Evolutionary conservation across 129 eudicot species (phyloP).

Genomic region (Arctium minus): DNA sequence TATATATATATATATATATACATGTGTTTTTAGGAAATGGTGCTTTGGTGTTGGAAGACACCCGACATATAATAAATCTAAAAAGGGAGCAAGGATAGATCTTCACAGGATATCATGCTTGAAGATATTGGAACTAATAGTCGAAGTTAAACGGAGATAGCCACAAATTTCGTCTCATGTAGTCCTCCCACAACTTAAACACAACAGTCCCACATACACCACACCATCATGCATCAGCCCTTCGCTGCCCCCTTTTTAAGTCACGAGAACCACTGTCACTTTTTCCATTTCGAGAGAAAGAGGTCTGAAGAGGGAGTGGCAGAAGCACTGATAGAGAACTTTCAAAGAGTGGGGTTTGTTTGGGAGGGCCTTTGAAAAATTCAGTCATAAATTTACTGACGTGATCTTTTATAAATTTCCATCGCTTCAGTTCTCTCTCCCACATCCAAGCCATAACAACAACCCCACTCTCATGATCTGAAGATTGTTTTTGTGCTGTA

Average conservation of each 20-base stretch:
- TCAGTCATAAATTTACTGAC: constrained; percentile 46
- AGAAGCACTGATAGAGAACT: constrained; percentile 57
- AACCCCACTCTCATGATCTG: constrained; percentile 25
- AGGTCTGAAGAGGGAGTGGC: constrained; percentile 39
- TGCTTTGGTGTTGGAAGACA: constrained; percentile 6
- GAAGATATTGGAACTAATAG: constrained; percentile 21
- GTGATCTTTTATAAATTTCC: constrained; percentile 41
- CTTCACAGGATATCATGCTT: background rate
- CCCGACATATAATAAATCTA: constrained; percentile 1
- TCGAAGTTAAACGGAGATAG: constrained; percentile 1
- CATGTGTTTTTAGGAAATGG: background rate
- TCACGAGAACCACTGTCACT: constrained; percentile 75
- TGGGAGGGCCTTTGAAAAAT: constrained; percentile 7
- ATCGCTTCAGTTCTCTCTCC: constrained; percentile 31
- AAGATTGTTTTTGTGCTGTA: constrained; percentile 16
- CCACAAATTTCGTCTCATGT: constrained; percentile 22
- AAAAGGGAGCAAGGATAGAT: background rate
- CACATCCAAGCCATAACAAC: background rate
- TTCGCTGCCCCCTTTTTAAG: constrained; percentile 37
- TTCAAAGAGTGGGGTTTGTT: constrained; percentile 14
- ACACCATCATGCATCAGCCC: background rate
- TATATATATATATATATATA: no score
- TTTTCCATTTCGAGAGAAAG: constrained; percentile 44
- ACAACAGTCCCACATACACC: constrained; percentile 5
- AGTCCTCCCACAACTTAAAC: constrained; percentile 17